These are phyloP conservation scores for Penicillium oxalicum DNA, from an alignment of 2,329 filamentous ascomycete species.

Conservation along the genomic window DNA sequence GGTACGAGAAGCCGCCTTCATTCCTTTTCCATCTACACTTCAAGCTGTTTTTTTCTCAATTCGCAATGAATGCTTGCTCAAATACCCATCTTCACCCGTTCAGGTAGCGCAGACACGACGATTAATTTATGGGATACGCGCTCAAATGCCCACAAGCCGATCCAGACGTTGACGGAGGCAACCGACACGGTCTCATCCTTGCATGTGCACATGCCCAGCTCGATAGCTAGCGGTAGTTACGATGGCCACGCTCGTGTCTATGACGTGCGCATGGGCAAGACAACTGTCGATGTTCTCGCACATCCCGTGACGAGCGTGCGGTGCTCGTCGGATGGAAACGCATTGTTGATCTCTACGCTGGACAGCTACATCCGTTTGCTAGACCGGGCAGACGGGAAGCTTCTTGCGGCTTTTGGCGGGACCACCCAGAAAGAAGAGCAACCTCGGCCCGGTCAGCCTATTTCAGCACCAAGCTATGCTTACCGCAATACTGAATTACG, in stretches of 20 bases:
- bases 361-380: slow-evolving; percentile 75
- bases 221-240: slow-evolving; percentile 69
- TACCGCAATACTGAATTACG: slow-evolving; percentile 64
- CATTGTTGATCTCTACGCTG: slow-evolving; percentile 66
- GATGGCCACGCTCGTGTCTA: slow-evolving; percentile 78
- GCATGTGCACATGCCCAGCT: slow-evolving; percentile 35
- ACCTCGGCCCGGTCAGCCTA: slow-evolving; percentile 24
- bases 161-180: slow-evolving; percentile 39
- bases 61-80: background rate
- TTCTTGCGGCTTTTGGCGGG: slow-evolving; percentile 65
- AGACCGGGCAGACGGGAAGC: slow-evolving; percentile 67
- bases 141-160: slow-evolving; percentile 37
- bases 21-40: no score
- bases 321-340: slow-evolving; percentile 65
- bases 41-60: no score
- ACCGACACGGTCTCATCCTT: slow-evolving; percentile 38
- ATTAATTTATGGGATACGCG: slow-evolving; percentile 41
- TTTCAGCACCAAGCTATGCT: slow-evolving; percentile 2
- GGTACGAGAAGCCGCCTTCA: slow-evolving; percentile 27
- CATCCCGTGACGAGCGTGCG: slow-evolving; percentile 68
- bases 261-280: slow-evolving; percentile 70
- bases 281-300: slow-evolving; percentile 62
- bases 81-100: background rate
- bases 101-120: slow-evolving; percentile 41
- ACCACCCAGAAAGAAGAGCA: slow-evolving; percentile 34